Base-by-base conservation (phyloP, 192 early-diverging fungal genomes). In the Chytriomyces sp. region DNA sequence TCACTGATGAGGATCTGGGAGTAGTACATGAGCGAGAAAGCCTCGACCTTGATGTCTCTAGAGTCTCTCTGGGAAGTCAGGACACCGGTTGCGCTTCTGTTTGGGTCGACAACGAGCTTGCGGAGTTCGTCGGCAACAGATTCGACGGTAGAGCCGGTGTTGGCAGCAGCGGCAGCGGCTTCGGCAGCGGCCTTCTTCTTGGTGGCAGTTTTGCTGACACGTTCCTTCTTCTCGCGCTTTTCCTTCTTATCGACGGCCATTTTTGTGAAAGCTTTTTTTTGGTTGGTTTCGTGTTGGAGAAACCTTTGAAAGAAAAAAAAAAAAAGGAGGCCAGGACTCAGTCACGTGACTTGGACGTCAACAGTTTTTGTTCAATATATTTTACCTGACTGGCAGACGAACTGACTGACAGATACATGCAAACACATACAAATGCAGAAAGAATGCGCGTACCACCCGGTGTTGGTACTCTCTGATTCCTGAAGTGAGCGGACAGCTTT, bases 1-100 rank as follows among this genome's bases (percentile, higher is more conserved):
- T 98, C 97, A 67, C 93, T 89, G 80, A 99, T 93, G 64, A 99
- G 90, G 77, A 93, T 91, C 83, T 97, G 94, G 45, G 96, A 97
- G 85, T 93, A 94, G 88, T 92, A 98, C 59, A 91, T 92, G 71
- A 99, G 92, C 43, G 94, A 93, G 90, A 92, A 98, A 16, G 90
- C 91, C 82, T 98, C 96, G 67, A 98, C 94, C 77, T 88, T 76
- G 62, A 76, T 76, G 89, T 99, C 98, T 70, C 96, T 87, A n/a
- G 94, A 94, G 77, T 90, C 88, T 77, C 89, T 90, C 79, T 95
- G 92, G 6, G 95, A 96, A 7, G 94, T 93, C 47, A 97, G 87
- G 10, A 98, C 95, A 81, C 98, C 98, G 67, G 94, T 92, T 6
- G 93, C 89, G 48, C 92, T 93, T 76, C 97, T 91, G 86, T 96